Evolutionary conservation across 495 filamentous ascomycete species (phyloP).

Genomic region (Podospora australis): DNA sequence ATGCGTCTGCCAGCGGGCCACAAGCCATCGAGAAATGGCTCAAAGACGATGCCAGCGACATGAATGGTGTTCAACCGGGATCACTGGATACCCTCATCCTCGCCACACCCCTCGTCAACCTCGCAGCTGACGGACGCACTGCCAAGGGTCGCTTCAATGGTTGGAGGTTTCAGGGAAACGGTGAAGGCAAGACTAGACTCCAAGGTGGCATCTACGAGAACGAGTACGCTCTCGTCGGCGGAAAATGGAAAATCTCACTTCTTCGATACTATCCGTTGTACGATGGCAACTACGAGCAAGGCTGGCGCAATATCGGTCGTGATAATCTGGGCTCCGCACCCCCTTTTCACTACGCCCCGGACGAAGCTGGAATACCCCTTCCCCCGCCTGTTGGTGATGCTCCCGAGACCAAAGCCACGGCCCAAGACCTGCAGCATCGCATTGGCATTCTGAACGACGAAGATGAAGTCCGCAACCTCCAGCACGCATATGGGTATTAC

Average conservation of each 20-base stretch:
- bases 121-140: slow-evolving; percentile 9
- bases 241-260: slow-evolving; percentile 10
- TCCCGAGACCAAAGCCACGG: neutral
- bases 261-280: slow-evolving; percentile 15
- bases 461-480: slow-evolving; percentile 17
- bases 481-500: slow-evolving; percentile 16
- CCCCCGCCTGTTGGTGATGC: neutral
- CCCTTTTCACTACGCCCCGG: slow-evolving; percentile 13
- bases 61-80: slow-evolving; percentile 12
- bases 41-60: slow-evolving; percentile 8
- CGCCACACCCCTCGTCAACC: slow-evolving; percentile 12
- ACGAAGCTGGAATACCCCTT: slow-evolving; percentile 14
- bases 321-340: slow-evolving; percentile 6
- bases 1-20: slow-evolving; percentile 1
- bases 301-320: slow-evolving; percentile 15
- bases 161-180: slow-evolving; percentile 12
- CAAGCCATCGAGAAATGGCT: slow-evolving; percentile 14
- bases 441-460: slow-evolving; percentile 17
- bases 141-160: slow-evolving; percentile 14
- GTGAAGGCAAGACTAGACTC: slow-evolving; percentile 8
- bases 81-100: slow-evolving; percentile 10
- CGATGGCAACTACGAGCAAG: slow-evolving; percentile 7
- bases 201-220: slow-evolving; percentile 18
- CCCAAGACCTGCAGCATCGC: slow-evolving; percentile 7
- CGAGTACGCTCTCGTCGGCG: slow-evolving; percentile 7